Percentiles rank a stretch among this genome's conserved stretches.
phyloP scores from a whole-genome alignment of 2,329 filamentous ascomycete genomes.

The Hymenoscyphus fraxineus region DNA sequence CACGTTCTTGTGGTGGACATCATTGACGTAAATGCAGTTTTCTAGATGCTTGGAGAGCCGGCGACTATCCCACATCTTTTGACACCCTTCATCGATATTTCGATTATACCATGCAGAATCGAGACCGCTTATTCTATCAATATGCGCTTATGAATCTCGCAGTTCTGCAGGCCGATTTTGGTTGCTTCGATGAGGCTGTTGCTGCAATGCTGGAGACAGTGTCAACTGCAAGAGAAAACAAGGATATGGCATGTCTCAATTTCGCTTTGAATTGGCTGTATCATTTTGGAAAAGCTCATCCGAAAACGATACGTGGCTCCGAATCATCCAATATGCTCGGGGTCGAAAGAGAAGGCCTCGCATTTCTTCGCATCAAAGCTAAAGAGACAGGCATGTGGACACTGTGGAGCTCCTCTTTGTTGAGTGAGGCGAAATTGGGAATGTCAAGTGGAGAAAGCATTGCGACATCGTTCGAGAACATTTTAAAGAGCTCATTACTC shows the following conservation, averaged over 20 bases:
- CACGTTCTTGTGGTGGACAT: not conserved
- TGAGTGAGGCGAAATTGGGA: constrained; percentile 80
- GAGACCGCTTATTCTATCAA: constrained; percentile 84
- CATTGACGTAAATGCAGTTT: constrained; percentile 52
- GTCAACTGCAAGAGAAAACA: constrained; percentile 87
- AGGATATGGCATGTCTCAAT: constrained; percentile 88
- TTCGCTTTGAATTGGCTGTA: constrained; percentile 96
- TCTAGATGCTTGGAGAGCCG: constrained; percentile 86
- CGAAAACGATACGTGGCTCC: constrained; percentile 65
- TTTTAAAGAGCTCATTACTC: constrained; percentile 79
- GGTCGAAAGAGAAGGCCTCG: constrained; percentile 74
- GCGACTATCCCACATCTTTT: constrained; percentile 85
- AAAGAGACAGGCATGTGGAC: constrained; percentile 84
- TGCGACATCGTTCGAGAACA: constrained; percentile 65
- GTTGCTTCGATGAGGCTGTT: constrained; percentile 85
- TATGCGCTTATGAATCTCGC: constrained; percentile 92
- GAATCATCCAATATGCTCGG: constrained; percentile 72
- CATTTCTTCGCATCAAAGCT: constrained; percentile 80
- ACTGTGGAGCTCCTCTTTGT: constrained; percentile 74
- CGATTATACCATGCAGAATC: constrained; percentile 87
- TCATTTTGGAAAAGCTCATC: constrained; percentile 85
- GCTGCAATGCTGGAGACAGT: constrained; percentile 93
- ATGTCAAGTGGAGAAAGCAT: constrained; percentile 67
- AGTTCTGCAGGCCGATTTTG: constrained; percentile 92
- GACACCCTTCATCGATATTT: constrained; percentile 93